A percentile compares a stretch with the other conserved stretches of the same genome.
Conservation (phyloP, 2,329 filamentous ascomycete genomes). For the Colletotrichum orchidophilum region DNA sequence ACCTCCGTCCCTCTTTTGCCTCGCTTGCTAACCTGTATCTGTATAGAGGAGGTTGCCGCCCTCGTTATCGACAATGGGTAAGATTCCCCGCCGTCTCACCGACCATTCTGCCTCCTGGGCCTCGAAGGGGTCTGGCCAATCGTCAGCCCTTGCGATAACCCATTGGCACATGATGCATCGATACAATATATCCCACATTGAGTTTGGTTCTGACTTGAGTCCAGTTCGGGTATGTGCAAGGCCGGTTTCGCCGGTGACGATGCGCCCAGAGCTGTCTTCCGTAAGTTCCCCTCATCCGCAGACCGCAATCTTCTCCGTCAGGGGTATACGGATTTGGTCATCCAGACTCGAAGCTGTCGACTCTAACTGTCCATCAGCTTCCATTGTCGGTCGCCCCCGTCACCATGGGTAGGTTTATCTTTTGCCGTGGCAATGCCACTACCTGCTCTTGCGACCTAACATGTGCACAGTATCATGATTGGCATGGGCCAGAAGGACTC, state of each 20-base stretch:
- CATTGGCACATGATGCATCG: slow-evolving; percentile 25
- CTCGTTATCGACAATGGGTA: slow-evolving; percentile 99
- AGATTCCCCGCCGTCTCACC: slow-evolving; percentile 61
- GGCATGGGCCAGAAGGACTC: slow-evolving; percentile 99
- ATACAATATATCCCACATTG: slow-evolving; percentile 16
- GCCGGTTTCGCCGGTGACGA: slow-evolving; percentile 99
- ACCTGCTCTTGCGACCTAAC: slow-evolving; percentile 41
- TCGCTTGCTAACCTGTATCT: slow-evolving; percentile 52
- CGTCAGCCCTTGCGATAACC: slow-evolving; percentile 21
- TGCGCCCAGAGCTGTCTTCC: slow-evolving; percentile 99
- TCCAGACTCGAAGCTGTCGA: background rate
- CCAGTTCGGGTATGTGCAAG: slow-evolving; percentile 99
- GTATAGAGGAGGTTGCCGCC: slow-evolving; percentile 98
- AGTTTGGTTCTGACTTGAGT: slow-evolving; percentile 49
- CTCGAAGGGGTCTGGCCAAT: slow-evolving; percentile 7
- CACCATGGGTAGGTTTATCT: slow-evolving; percentile 90
- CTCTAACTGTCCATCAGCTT: slow-evolving; percentile 71
- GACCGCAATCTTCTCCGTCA: slow-evolving; percentile 20
- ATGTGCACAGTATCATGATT: slow-evolving; percentile 91
- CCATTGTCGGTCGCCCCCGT: slow-evolving; percentile 99
- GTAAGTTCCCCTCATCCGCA: slow-evolving; percentile 73
- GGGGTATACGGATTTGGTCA: slow-evolving; percentile 11
- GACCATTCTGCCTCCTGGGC: slow-evolving; percentile 40
- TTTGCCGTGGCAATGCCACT: slow-evolving; percentile 9
- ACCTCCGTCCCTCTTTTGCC: background rate